Conservation (phyloP, 2,329 filamentous ascomycete genomes). For the Neurospora sp. region DNA sequence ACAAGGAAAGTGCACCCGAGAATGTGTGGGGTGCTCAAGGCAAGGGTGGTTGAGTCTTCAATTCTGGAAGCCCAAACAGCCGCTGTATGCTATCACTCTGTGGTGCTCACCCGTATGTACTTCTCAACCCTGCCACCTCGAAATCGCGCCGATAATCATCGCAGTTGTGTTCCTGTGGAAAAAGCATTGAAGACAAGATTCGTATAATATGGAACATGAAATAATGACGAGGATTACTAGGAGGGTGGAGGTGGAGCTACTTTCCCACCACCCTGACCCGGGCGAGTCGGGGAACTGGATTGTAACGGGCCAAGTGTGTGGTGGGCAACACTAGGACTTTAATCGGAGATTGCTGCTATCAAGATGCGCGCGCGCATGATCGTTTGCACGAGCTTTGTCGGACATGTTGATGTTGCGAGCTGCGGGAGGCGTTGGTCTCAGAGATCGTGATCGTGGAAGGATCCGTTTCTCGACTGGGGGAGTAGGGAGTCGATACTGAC, state of each 20-base stretch:
- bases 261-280: neutral
- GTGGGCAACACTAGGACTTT: neutral
- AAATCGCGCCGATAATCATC: too few relatives aligned
- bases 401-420: too few relatives aligned
- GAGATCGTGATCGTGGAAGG: conserved; percentile 59
- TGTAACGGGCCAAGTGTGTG: neutral
- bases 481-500: conserved; percentile 14
- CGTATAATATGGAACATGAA: too few relatives aligned
- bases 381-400: too few relatives aligned
- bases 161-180: too few relatives aligned
- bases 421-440: conserved; percentile 49
- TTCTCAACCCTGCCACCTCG: too few relatives aligned
- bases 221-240: neutral
- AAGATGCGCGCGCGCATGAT: conserved; percentile 23
- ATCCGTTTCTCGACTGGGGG: conserved; percentile 56
- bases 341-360: conserved; percentile 19
- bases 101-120: too few relatives aligned
- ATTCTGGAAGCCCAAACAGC: neutral
- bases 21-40: neutral
- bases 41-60: neutral
- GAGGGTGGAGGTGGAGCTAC: neutral
- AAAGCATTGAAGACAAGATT: too few relatives aligned
- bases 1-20: neutral
- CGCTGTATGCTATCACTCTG: neutral
- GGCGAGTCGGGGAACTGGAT: neutral